phyloP scores from a whole-genome alignment of 352 stramenopile genomes.

The Globisporangium nodosum region DNA sequence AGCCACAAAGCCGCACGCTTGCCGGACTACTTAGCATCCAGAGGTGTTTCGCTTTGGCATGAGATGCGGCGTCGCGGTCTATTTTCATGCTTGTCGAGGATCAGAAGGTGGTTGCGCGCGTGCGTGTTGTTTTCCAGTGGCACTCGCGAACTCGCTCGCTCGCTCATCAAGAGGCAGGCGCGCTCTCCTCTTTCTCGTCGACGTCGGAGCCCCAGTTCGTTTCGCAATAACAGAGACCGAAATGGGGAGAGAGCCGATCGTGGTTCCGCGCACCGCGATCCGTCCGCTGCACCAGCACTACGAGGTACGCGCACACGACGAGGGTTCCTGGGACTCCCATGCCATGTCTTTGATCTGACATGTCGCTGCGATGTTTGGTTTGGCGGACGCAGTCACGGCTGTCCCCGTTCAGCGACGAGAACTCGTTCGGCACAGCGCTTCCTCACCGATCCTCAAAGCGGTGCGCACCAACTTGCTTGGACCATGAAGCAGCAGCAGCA shows the following conservation, averaged over 20 bases:
- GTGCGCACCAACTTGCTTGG: slow-evolving; percentile 12
- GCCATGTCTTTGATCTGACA: not conserved
- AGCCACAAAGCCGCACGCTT: no score
- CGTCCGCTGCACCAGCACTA: slow-evolving; percentile 47
- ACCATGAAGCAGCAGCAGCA: no score
- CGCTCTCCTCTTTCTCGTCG: no score
- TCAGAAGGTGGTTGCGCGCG: no score
- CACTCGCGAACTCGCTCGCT: no score
- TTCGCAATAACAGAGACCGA: not conserved
- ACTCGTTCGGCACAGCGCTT: slow-evolving; percentile 24
- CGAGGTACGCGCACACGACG: slow-evolving; percentile 12
- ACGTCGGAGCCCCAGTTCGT: not conserved
- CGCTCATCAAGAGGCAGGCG: no score
- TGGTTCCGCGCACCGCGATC: slow-evolving; percentile 1
- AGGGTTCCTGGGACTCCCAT: no score
- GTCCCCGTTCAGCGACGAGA: slow-evolving; percentile 24
- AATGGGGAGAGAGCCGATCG: slow-evolving; percentile 12
- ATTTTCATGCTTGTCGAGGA: no score
- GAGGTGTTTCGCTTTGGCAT: no score
- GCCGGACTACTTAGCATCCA: no score
- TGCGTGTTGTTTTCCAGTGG: no score
- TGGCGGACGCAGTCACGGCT: slow-evolving; percentile 21
- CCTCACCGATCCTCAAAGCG: slow-evolving; percentile 49
- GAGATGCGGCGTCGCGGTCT: no score
- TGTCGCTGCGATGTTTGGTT: not conserved